Percentiles rank a stretch among this genome's conserved stretches.
Evolutionary conservation across 176 grass and related monocot genomes (phyloP).

Genomic region (Areca catechu): DNA sequence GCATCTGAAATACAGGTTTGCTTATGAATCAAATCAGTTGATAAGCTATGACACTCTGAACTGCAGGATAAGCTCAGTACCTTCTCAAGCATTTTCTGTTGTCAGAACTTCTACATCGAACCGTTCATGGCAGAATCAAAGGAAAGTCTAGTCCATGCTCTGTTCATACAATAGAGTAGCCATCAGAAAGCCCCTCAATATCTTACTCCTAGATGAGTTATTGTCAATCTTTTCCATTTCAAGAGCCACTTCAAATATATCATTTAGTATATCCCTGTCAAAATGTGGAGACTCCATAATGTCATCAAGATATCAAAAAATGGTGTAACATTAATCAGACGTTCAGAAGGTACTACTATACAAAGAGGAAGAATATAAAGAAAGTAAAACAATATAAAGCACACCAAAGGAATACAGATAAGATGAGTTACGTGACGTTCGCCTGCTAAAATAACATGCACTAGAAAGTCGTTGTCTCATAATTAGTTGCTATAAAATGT

Average conservation of each 20-base stretch:
- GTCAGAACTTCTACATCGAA: slow-evolving; percentile 84
- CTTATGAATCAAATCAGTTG: neutral
- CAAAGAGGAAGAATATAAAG: no score
- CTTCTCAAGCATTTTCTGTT: slow-evolving; percentile 98
- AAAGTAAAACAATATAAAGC: no score
- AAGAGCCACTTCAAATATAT: slow-evolving; percentile 77
- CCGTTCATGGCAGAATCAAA: slow-evolving; percentile 85
- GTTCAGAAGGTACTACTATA: no score
- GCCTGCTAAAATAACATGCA: no score
- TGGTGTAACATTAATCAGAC: no score
- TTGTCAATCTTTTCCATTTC: slow-evolving; percentile 82
- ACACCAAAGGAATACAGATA: no score
- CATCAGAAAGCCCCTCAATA: slow-evolving; percentile 84
- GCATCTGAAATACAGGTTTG: slow-evolving; percentile 50
- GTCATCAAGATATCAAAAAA: slow-evolving; percentile 30
- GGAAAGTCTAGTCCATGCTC: slow-evolving; percentile 69
- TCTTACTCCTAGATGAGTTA: slow-evolving; percentile 31
- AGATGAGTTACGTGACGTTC: no score
- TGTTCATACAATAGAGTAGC: slow-evolving; percentile 94
- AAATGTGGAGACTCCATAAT: slow-evolving; percentile 90
- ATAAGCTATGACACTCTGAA: no score
- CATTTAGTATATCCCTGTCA: slow-evolving; percentile 44
- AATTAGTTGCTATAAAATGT: no score
- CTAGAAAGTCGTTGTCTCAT: no score
- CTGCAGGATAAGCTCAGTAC: slow-evolving; percentile 11